A percentile compares a stretch with the other conserved stretches of the same genome.
These are phyloP conservation scores for Aspergillus carlsbadensis DNA, from an alignment of 495 filamentous ascomycete species.

Conservation along the genomic window DNA sequence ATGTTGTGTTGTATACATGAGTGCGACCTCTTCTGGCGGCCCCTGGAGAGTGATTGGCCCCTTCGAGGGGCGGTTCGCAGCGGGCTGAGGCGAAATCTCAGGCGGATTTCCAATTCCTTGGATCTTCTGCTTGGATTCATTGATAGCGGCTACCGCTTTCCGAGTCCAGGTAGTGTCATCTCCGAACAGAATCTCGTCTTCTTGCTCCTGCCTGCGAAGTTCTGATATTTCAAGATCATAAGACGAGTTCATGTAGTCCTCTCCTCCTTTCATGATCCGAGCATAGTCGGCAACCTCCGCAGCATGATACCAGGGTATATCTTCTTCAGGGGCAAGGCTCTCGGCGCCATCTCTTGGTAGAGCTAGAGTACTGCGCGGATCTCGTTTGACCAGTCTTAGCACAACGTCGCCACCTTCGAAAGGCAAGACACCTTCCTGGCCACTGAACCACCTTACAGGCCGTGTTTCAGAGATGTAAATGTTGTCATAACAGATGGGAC, in stretches of 20 bases:
- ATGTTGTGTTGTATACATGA: conserved; percentile 55
- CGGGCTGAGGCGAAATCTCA: conserved; percentile 48
- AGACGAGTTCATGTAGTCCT: conserved; percentile 80
- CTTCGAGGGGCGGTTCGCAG: conserved; percentile 42
- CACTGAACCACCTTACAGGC: conserved; percentile 86
- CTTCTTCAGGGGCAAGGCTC: conserved; percentile 60
- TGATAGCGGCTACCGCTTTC: conserved; percentile 72
- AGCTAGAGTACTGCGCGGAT: conserved; percentile 77
- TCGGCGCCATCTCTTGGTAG: conserved; percentile 83
- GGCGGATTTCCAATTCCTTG: conserved; percentile 72
- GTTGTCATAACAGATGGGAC: conserved; percentile 91
- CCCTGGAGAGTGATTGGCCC: conserved; percentile 50
- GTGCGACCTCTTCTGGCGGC: conserved; percentile 43
- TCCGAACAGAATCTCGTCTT: conserved; percentile 91
- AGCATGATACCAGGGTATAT: conserved; percentile 91
- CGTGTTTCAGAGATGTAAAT: conserved; percentile 86
- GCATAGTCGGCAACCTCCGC: conserved; percentile 94
- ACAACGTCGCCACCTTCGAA: conserved; percentile 86
- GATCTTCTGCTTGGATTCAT: conserved; percentile 68
- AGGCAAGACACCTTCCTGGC: conserved; percentile 79
- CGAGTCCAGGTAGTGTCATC: conserved; percentile 90
- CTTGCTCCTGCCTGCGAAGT: conserved; percentile 70
- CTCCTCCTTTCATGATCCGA: conserved; percentile 90
- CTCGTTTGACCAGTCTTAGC: conserved; percentile 76
- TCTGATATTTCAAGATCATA: conserved; percentile 75